These are phyloP conservation scores for Beauveria brongniartii DNA, from an alignment of 2,329 filamentous ascomycete genomes.

Conservation along the genomic window DNA sequence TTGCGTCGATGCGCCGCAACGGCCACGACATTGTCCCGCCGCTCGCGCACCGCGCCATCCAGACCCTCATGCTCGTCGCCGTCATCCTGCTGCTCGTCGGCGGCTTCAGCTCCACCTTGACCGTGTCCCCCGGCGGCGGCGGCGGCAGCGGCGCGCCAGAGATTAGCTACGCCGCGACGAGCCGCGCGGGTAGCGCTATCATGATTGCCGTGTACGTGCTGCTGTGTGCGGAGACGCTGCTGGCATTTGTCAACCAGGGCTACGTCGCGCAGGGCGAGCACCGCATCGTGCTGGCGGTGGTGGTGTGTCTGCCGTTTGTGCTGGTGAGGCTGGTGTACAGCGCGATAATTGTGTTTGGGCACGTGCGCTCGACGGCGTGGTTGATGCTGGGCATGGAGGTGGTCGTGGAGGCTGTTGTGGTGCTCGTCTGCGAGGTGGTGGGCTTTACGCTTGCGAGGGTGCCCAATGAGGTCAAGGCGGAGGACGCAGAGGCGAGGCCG, in stretches of 20 bases:
- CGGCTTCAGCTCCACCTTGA: constrained; percentile 18
- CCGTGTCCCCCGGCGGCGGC: constrained; percentile 15
- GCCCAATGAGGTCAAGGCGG: not conserved
- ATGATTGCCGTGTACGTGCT: constrained; percentile 32
- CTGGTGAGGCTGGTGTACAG: constrained; percentile 25
- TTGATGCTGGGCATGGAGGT: constrained; percentile 24
- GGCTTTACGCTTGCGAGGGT: constrained; percentile 23
- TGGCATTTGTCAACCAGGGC: constrained; percentile 32
- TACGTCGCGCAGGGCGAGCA: constrained; percentile 42
- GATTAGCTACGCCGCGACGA: constrained; percentile 21
- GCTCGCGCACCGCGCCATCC: constrained; percentile 26
- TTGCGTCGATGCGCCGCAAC: constrained; percentile 40
- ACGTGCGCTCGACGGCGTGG: constrained; percentile 21
- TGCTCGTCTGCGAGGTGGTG: constrained; percentile 21
- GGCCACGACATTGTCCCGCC: constrained; percentile 21
- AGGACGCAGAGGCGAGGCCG: not conserved
- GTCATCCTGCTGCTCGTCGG: constrained; percentile 27
- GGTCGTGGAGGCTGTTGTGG: constrained; percentile 27
- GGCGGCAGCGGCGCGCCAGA: constrained; percentile 14
- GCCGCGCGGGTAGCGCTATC: constrained; percentile 21
- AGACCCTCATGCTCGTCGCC: constrained; percentile 34
- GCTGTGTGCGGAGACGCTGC: constrained; percentile 29
- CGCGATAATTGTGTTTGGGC: constrained; percentile 21
- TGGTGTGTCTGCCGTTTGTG: constrained; percentile 26
- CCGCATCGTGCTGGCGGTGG: constrained; percentile 39